These are phyloP conservation scores for Groenewaldozyma auringiensis DNA, from an alignment of 1,139 yeast genomes.

Conservation along the genomic window DNA sequence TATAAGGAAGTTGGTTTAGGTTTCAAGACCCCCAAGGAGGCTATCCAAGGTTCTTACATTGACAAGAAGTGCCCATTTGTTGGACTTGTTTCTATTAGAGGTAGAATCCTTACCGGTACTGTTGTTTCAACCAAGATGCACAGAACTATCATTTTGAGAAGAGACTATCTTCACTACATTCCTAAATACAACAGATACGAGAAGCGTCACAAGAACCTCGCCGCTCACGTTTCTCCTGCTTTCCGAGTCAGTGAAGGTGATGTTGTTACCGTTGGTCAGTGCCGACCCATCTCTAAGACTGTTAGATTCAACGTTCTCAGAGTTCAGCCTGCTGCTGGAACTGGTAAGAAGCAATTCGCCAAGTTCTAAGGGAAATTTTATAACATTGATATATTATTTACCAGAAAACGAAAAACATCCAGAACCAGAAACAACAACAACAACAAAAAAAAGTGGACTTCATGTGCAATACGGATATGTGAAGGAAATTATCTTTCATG, in stretches of 20 bases:
- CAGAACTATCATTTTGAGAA: slow-evolving; percentile 99
- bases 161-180: slow-evolving; percentile 99
- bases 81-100: slow-evolving; percentile 97
- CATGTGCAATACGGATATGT: too few species aligned
- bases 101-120: slow-evolving; percentile 91
- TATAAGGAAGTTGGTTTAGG: slow-evolving; percentile 99
- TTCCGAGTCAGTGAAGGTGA: slow-evolving; percentile 99
- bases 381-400: too few species aligned
- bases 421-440: too few species aligned
- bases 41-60: slow-evolving; percentile 97
- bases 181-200: slow-evolving; percentile 99
- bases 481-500: background rate
- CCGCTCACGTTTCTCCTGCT: slow-evolving; percentile 99
- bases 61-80: slow-evolving; percentile 99
- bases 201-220: slow-evolving; percentile 99
- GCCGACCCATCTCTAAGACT: slow-evolving; percentile 99
- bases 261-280: slow-evolving; percentile 98
- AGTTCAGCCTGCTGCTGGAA: slow-evolving; percentile 84
- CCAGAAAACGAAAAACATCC: too few species aligned
- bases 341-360: slow-evolving; percentile 83
- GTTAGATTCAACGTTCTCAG: slow-evolving; percentile 99
- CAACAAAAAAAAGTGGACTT: too few species aligned
- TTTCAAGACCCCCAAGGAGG: slow-evolving; percentile 99
- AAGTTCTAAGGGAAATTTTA: slow-evolving; percentile 76
- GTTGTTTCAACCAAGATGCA: slow-evolving; percentile 99